Evolutionary conservation across 2,329 filamentous ascomycete genomes (phyloP).

Genomic region (Xylaria sp.): DNA sequence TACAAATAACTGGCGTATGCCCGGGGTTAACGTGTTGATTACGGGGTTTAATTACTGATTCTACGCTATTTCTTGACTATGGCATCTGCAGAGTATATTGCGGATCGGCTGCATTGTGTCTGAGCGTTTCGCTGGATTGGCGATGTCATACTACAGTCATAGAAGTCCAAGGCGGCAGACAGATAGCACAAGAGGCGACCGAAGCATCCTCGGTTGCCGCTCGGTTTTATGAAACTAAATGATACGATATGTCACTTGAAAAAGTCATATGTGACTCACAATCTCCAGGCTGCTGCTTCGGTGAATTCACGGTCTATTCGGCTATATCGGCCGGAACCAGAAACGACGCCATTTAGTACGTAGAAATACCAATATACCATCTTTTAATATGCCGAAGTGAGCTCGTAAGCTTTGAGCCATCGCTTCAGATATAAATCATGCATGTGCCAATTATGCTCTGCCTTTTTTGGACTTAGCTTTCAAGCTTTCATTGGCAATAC

Average conservation of each 20-base stretch:
- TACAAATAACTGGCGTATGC: not conserved
- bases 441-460: not conserved
- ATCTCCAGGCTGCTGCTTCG: not conserved
- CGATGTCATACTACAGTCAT: not conserved
- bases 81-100: not conserved
- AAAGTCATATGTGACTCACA: not conserved
- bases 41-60: not conserved
- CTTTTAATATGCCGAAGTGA: conserved; percentile 22
- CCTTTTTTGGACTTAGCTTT: not conserved
- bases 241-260: not conserved
- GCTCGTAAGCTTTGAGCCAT: not conserved
- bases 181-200: no score
- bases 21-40: not conserved
- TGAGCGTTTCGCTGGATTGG: not conserved
- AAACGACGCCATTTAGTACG: not conserved
- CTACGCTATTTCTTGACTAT: not conserved
- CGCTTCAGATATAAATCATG: conserved; percentile 13
- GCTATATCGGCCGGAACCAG: conserved; percentile 22
- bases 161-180: not conserved
- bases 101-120: not conserved
- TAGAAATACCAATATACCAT: not conserved
- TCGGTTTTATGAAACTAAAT: not conserved
- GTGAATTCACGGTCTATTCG: conserved; percentile 31
- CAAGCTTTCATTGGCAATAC: not conserved
- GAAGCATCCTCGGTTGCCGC: not conserved